These are phyloP conservation scores for Podosphaera fusca DNA, from an alignment of 2,329 filamentous ascomycete genomes.

Conservation along the genomic window DNA sequence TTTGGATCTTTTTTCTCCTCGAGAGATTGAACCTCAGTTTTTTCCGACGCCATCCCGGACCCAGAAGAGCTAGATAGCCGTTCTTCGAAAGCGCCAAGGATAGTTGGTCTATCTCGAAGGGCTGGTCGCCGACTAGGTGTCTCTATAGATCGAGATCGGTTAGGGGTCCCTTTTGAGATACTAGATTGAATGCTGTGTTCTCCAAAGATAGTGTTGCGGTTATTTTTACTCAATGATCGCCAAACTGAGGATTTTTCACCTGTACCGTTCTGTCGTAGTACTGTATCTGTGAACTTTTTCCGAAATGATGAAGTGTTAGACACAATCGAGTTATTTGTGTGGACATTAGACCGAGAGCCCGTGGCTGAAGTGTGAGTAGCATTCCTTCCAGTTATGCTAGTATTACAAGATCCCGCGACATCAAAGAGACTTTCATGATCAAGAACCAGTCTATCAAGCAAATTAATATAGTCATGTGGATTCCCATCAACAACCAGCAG, in stretches of 20 bases:
- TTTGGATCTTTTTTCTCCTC: slow-evolving; percentile 22
- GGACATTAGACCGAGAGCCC: slow-evolving; percentile 11
- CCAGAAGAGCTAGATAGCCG: slow-evolving; percentile 34
- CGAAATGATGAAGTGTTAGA: slow-evolving; percentile 75
- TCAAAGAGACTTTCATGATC: slow-evolving; percentile 81
- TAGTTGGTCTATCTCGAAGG: slow-evolving; percentile 35
- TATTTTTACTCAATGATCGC: slow-evolving; percentile 69
- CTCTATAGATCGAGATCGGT: slow-evolving; percentile 59
- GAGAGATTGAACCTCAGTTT: slow-evolving; percentile 14
- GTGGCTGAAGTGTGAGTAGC: slow-evolving; percentile 11
- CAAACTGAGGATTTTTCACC: slow-evolving; percentile 58
- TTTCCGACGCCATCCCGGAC: slow-evolving; percentile 10
- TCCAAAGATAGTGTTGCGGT: slow-evolving; percentile 33
- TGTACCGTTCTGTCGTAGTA: slow-evolving; percentile 62
- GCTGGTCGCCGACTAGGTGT: slow-evolving; percentile 30
- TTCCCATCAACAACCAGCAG: slow-evolving; percentile 57
- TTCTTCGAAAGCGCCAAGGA: slow-evolving; percentile 40
- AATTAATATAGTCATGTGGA: slow-evolving; percentile 63
- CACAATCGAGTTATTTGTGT: slow-evolving; percentile 42
- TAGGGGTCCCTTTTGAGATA: slow-evolving; percentile 41
- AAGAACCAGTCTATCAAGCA: slow-evolving; percentile 72
- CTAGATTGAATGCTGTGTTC: slow-evolving; percentile 29
- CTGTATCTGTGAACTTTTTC: slow-evolving; percentile 56
- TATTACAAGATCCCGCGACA: slow-evolving; percentile 22
- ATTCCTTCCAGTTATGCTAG: slow-evolving; percentile 6